A percentile compares a stretch with the other conserved stretches of the same genome.
Conservation (phyloP, 495 filamentous ascomycete genomes). For the Monascus purpureus region DNA sequence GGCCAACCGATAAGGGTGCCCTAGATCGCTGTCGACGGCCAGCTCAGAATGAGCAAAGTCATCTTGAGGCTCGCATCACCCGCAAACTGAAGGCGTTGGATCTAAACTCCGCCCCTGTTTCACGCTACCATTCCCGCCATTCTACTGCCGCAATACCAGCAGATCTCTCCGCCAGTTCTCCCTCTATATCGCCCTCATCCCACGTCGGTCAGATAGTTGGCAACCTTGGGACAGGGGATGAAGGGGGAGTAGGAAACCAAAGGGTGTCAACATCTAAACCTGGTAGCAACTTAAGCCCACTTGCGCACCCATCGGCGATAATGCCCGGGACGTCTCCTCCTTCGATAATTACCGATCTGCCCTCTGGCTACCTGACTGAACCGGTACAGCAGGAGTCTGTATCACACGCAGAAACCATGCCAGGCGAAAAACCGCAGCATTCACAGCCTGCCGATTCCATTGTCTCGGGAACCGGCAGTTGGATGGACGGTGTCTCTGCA, state of each 20-base stretch:
- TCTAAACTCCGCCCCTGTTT: constrained; percentile 12
- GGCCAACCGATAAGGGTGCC: too few relatives aligned
- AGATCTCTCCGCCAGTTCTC: constrained; percentile 19
- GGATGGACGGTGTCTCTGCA: too few relatives aligned
- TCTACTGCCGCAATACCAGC: constrained; percentile 8
- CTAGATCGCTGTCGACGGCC: too few relatives aligned
- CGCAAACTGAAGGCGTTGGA: constrained; percentile 11
- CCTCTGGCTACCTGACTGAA: constrained; percentile 13
- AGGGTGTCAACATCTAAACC: constrained; percentile 3
- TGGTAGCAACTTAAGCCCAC: constrained; percentile 1
- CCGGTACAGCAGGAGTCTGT: too few relatives aligned
- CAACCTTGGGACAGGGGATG: constrained; percentile 7
- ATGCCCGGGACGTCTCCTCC: constrained; percentile 23
- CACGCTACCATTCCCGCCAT: constrained; percentile 15
- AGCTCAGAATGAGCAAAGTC: constrained; percentile 26
- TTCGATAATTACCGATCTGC: constrained; percentile 5
- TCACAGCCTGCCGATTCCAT: too few relatives aligned
- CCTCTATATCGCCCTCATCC: constrained; percentile 11
- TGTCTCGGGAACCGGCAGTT: too few relatives aligned
- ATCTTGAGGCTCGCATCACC: constrained; percentile 3
- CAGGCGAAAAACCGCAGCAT: too few relatives aligned
- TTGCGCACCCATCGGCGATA: constrained; percentile 25
- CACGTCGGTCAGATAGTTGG: constrained; percentile 21
- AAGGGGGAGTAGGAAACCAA: constrained; percentile 2
- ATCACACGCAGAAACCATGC: too few relatives aligned